A percentile compares a stretch with the other conserved stretches of the same genome.
These are phyloP conservation scores for Globisporangium irregulare DNA, from an alignment of 352 stramenopile genomes.

Conservation along the genomic window DNA sequence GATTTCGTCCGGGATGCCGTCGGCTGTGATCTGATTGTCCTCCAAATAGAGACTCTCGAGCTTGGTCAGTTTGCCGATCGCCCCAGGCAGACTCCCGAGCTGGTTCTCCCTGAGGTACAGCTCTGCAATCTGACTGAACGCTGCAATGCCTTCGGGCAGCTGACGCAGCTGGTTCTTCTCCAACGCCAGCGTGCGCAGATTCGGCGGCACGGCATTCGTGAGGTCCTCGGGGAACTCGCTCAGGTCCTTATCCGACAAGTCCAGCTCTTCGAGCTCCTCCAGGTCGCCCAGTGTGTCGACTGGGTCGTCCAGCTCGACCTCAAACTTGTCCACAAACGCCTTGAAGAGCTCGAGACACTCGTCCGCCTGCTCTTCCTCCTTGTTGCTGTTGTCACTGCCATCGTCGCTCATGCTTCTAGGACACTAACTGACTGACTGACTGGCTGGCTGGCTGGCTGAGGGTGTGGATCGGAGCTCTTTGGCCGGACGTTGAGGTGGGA, in stretches of 20 bases:
- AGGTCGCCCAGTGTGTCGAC: conserved; percentile 63
- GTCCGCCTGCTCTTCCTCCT: conserved; percentile 23
- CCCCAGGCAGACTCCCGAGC: conserved; percentile 43
- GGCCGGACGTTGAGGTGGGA: not conserved
- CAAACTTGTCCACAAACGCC: conserved; percentile 62
- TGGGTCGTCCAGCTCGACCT: conserved; percentile 66
- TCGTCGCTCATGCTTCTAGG: conserved; percentile 45
- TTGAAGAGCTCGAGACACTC: conserved; percentile 46
- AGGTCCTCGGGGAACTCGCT: conserved; percentile 56
- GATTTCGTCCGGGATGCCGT: conserved; percentile 57
- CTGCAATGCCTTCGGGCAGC: conserved; percentile 52
- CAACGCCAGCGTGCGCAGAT: conserved; percentile 74
- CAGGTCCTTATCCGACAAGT: conserved; percentile 77
- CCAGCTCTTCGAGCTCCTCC: conserved; percentile 72
- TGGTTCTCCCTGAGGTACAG: conserved; percentile 84
- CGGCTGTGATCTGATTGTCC: conserved; percentile 72
- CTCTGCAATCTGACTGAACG: conserved; percentile 61
- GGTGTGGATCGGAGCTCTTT: not conserved
- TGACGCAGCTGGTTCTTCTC: conserved; percentile 70
- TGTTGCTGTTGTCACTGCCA: conserved; percentile 15
- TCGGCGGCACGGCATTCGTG: conserved; percentile 41
- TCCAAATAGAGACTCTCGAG: conserved; percentile 86
- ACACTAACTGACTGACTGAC: not conserved
- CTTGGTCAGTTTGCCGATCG: conserved; percentile 49
- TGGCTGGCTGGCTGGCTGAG: too few species aligned